phyloP scores from a whole-genome alignment of 345 rosid species.

The Arabidopsis thaliana region TAIR10.1 NC_003071.7:7958501-7959000 shows the following conservation, averaged over 20 bases:
- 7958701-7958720: background rate
- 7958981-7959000: background rate
- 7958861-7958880: too few species aligned
- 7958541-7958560: constrained; percentile 8
- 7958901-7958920: background rate
- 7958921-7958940: background rate
- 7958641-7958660: background rate
- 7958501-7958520: constrained; percentile 16
- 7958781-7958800: background rate
- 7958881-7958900: background rate
- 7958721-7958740: background rate
- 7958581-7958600: constrained; percentile 2
- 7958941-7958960: background rate
- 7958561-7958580: constrained; percentile 22
- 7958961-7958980: background rate
- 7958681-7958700: too few species aligned
- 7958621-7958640: background rate
- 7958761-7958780: background rate
- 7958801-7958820: background rate
- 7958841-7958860: background rate
- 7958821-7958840: background rate
- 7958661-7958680: too few species aligned
- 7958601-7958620: constrained; percentile 9
- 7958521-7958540: constrained; percentile 11
- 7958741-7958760: background rate